Conservation (phyloP, 2,329 filamentous ascomycete genomes). For the Phialophora tarda region DNA sequence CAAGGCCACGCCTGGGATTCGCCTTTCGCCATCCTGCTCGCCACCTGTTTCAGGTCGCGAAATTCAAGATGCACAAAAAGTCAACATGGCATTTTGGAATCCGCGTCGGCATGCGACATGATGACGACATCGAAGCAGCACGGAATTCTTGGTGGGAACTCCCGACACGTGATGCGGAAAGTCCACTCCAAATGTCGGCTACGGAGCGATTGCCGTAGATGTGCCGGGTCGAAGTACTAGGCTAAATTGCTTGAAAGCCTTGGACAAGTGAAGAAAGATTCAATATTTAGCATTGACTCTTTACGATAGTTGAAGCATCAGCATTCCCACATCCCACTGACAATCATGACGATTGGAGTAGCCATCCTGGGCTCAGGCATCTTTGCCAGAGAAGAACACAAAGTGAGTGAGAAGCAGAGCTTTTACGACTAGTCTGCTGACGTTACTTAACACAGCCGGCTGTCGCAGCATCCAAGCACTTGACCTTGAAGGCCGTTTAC, state of each 20-base stretch:
- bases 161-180: slow-evolving; percentile 1
- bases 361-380: slow-evolving; percentile 63
- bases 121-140: background rate
- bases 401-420: slow-evolving; percentile 46
- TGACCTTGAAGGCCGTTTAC: slow-evolving; percentile 63
- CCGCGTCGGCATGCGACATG: background rate
- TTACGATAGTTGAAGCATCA: background rate
- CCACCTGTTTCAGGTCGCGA: background rate
- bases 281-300: background rate
- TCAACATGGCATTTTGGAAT: background rate
- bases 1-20: background rate
- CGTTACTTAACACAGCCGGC: slow-evolving; percentile 52
- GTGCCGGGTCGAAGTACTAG: background rate
- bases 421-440: background rate
- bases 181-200: background rate
- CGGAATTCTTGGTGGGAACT: background rate
- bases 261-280: background rate
- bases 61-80: background rate
- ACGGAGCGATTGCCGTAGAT: slow-evolving; percentile 8
- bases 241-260: background rate
- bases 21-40: slow-evolving; percentile 3
- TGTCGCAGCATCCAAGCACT: slow-evolving; percentile 51
- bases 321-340: background rate
- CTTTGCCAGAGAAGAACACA: slow-evolving; percentile 63
- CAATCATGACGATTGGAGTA: slow-evolving; percentile 51